Percentiles rank a stretch among this genome's conserved stretches.
phyloP scores from a whole-genome alignment of 305 asterid species.

The Fraxinus baroniana region DNA sequence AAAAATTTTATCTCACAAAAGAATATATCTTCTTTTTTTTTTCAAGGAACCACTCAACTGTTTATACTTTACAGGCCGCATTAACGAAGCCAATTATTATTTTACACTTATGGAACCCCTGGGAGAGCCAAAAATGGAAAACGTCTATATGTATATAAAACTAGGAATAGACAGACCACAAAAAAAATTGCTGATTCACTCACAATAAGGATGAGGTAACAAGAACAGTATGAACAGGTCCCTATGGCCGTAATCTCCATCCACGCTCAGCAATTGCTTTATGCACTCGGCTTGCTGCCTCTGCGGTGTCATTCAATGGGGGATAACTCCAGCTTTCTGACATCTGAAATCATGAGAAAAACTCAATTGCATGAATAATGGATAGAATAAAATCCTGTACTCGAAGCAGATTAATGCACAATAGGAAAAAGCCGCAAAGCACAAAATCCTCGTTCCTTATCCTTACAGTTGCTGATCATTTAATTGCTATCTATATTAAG shows the following conservation, averaged over 20 bases:
- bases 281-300: constrained; percentile 75
- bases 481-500: not conserved
- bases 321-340: constrained; percentile 97
- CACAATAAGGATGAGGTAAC: not conserved
- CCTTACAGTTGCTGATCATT: not conserved
- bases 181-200: constrained; percentile 2
- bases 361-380: not conserved
- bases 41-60: constrained; percentile 12
- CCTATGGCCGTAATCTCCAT: constrained; percentile 72
- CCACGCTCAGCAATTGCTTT: constrained; percentile 85
- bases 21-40: not conserved
- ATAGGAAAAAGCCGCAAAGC: not conserved
- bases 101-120: constrained; percentile 34
- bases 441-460: not conserved
- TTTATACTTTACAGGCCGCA: constrained; percentile 36
- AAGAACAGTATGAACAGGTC: constrained; percentile 15
- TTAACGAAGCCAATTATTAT: constrained; percentile 24
- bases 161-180: not conserved
- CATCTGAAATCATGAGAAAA: constrained; percentile 50
- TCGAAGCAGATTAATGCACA: not conserved
- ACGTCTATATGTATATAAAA: constrained; percentile 16
- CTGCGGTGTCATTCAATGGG: constrained; percentile 79
- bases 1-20: not conserved
- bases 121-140: constrained; percentile 27
- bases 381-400: not conserved